Percentiles rank a stretch among this genome's conserved stretches.
These are phyloP conservation scores for Aquilaria agallochum DNA, from an alignment of 441 rosid species.

Conservation along the genomic window DNA sequence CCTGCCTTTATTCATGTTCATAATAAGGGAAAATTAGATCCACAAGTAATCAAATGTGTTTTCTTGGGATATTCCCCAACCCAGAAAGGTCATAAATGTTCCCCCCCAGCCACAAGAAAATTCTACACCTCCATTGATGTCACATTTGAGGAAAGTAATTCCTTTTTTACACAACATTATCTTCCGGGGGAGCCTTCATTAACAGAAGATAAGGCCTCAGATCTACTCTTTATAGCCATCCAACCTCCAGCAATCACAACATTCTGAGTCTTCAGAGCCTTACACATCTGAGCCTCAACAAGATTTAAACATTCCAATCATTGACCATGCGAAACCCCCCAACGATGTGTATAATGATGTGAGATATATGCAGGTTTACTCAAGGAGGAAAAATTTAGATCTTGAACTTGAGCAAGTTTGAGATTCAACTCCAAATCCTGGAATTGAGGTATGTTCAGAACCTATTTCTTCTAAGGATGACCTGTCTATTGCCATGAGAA, in stretches of 20 bases:
- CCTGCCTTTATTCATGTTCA: slow-evolving; percentile 1
- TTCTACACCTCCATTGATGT: neutral
- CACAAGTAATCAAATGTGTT: neutral
- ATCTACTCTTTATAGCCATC: too few relatives aligned
- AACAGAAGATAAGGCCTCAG: too few relatives aligned
- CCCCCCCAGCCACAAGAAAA: neutral
- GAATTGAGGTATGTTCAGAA: neutral
- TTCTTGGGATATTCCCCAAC: slow-evolving; percentile 6
- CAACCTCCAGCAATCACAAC: too few relatives aligned
- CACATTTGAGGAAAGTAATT: neutral
- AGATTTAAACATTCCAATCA: too few relatives aligned
- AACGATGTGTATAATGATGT: too few relatives aligned
- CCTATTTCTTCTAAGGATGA: neutral
- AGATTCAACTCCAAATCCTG: neutral
- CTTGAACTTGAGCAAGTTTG: neutral
- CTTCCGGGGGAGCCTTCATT: neutral
- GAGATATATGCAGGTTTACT: too few relatives aligned
- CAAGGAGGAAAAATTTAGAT: too few relatives aligned
- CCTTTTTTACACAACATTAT: neutral
- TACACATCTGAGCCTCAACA: too few relatives aligned
- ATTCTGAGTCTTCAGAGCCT: too few relatives aligned
- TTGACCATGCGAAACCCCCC: too few relatives aligned
- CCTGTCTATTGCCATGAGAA: neutral
- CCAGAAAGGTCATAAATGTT: slow-evolving; percentile 3
- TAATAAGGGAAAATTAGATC: neutral